Conservation (phyloP, 2,329 filamentous ascomycete genomes). For the Curvularia lunata region DNA sequence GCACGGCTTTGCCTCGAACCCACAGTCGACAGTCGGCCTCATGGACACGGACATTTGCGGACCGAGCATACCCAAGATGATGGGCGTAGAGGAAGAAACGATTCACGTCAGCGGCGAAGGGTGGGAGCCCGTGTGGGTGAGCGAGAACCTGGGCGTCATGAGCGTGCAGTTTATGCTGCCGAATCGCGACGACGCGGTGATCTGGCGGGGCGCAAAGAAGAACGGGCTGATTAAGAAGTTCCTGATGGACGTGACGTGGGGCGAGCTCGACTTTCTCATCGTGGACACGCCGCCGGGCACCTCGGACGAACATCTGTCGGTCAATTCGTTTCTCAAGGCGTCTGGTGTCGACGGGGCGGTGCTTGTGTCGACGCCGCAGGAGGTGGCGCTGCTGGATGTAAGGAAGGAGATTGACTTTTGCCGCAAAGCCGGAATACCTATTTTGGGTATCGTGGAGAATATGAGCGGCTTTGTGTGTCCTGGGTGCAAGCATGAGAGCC, state of each 20-base stretch:
- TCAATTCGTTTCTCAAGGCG: constrained; percentile 89
- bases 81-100: constrained; percentile 92
- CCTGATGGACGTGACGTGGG: constrained; percentile 97
- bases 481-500: constrained; percentile 77
- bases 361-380: constrained; percentile 92
- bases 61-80: constrained; percentile 97
- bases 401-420: constrained; percentile 98
- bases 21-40: constrained; percentile 80
- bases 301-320: constrained; percentile 91
- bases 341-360: constrained; percentile 93
- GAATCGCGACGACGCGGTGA: constrained; percentile 90
- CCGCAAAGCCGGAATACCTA: constrained; percentile 85
- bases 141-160: constrained; percentile 94
- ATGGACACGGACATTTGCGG: constrained; percentile 99
- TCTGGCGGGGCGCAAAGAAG: constrained; percentile 98
- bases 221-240: constrained; percentile 99
- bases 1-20: constrained; percentile 85
- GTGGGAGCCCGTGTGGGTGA: constrained; percentile 95
- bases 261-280: constrained; percentile 87
- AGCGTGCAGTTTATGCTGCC: constrained; percentile 98
- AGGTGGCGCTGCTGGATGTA: constrained; percentile 89
- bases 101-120: constrained; percentile 89
- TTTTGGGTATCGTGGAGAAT: constrained; percentile 93
- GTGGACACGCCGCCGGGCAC: constrained; percentile 97
- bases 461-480: constrained; percentile 98